Evolutionary conservation across 192 early-diverging fungal species (phyloP), one percentile per base, ranked within the genome.

Genomic region (Paraglomus brasilianum): DNA sequence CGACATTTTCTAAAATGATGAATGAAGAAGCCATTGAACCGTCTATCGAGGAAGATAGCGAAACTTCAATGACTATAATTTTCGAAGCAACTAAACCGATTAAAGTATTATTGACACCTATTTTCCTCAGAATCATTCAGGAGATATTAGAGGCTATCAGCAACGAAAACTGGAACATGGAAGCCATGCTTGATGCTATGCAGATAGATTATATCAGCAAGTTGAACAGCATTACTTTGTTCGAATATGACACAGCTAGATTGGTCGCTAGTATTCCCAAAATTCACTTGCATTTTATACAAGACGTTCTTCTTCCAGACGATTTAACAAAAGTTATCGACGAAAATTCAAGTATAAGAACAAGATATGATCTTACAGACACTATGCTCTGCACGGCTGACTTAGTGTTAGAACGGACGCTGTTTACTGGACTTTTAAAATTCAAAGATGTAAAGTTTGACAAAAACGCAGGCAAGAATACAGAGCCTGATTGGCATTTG

Each of bases 291-390:
- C 87, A 85, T 14, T 86, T 85, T 52, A 88, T 92, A 59, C 90
- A 92, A 72, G 88, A 92, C 66, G 86, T 90, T 5, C 78, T 86
- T 68, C 77, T 91, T 53, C 85, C 86, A 0, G 85, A 82, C 40
- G 85, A 81, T 36, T 56, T 84, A 9, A 73, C 71, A 42, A 78
- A 79, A 9, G 75, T 73, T 42, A 83, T 74, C 19, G 74, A 83
- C 39, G 81, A 77, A 24, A 76, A 82, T 72, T 75, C 78, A 22
- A 75, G 76, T 58, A 74, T 82, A 56, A 77, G 80, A 19, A 80
- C 82, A 4, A 82, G 86, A 39, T 83, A 84, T 47, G 87, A 87
- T 24, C 70, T 84, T 21, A 78, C 85, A 6, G 80, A 89, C 36
- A 81, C 80, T 8, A 74, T 86, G 1, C 60, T 91, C 0, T 91